Conservation (phyloP, 768 basidiomycete species). For the Hysterangium stoloniferum region DNA sequence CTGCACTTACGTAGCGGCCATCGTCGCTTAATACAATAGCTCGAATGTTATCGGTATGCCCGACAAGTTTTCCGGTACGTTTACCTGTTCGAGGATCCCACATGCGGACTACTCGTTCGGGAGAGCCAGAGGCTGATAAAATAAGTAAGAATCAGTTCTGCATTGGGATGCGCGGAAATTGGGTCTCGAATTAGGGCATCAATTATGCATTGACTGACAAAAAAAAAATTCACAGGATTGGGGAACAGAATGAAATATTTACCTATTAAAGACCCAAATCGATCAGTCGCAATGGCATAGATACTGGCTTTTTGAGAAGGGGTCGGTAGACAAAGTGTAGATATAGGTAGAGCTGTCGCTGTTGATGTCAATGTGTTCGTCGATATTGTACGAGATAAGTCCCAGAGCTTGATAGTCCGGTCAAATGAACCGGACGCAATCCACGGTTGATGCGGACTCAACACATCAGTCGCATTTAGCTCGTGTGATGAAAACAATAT, state of each 20-base stretch:
- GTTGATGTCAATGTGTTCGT: neutral
- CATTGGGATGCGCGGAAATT: too few species aligned
- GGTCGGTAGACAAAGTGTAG: constrained; percentile 10
- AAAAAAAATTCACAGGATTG: neutral
- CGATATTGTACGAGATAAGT: constrained; percentile 44
- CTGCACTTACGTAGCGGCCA: constrained; percentile 68
- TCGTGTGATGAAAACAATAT: neutral
- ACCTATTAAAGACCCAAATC: constrained; percentile 62
- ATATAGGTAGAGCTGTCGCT: neutral
- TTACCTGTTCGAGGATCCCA: constrained; percentile 92
- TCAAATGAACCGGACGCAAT: constrained; percentile 93
- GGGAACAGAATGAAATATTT: neutral
- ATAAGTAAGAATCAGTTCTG: too few species aligned
- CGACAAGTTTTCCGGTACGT: constrained; percentile 78
- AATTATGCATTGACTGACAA: neutral
- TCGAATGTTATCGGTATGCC: constrained; percentile 95
- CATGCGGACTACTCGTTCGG: constrained; percentile 81
- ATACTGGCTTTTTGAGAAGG: constrained; percentile 53
- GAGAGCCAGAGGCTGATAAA: constrained; percentile 67
- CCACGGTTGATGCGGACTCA: constrained; percentile 75
- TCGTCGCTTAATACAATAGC: constrained; percentile 86
- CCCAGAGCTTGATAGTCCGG: constrained; percentile 91
- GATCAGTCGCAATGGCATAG: constrained; percentile 76
- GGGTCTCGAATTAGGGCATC: neutral
- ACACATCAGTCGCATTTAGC: neutral